phyloP scores from a whole-genome alignment of 2,329 filamentous ascomycete species.

The Grosmannia serpens region DNA sequence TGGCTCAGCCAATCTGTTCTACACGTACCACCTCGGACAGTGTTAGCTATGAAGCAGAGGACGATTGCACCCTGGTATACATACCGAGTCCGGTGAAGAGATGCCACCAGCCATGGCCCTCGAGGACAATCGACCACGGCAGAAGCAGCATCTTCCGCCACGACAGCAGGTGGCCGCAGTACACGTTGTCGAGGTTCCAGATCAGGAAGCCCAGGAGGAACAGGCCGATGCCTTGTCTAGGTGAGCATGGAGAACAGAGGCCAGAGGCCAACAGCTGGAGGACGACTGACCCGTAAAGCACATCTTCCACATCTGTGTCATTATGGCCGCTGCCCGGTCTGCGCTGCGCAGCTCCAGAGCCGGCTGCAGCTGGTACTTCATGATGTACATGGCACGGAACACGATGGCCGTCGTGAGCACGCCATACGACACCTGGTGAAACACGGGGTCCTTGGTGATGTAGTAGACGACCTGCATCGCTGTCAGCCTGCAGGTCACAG shows the following conservation, averaged over 20 bases:
- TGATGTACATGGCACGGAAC: constrained; percentile 63
- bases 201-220: constrained; percentile 67
- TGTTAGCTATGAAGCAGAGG: neutral
- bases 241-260: neutral
- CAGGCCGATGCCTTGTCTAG: constrained; percentile 43
- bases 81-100: constrained; percentile 65
- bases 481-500: neutral
- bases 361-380: constrained; percentile 42
- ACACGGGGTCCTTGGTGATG: constrained; percentile 67
- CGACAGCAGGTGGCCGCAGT: constrained; percentile 51
- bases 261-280: neutral
- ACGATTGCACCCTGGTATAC: neutral
- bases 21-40: constrained; percentile 7
- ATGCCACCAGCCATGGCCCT: constrained; percentile 53
- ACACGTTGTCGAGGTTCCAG: constrained; percentile 72
- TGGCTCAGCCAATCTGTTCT: too few relatives aligned
- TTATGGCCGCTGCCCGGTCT: constrained; percentile 33
- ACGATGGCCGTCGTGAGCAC: constrained; percentile 60
- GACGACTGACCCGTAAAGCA: constrained; percentile 37
- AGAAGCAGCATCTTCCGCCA: constrained; percentile 60
- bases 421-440: constrained; percentile 73
- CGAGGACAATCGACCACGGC: constrained; percentile 67
- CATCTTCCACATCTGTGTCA: constrained; percentile 65
- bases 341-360: constrained; percentile 32
- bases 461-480: constrained; percentile 43